phyloP scores from a whole-genome alignment of 2,329 filamentous ascomycete species.

The Dissoconium aciculare region DNA sequence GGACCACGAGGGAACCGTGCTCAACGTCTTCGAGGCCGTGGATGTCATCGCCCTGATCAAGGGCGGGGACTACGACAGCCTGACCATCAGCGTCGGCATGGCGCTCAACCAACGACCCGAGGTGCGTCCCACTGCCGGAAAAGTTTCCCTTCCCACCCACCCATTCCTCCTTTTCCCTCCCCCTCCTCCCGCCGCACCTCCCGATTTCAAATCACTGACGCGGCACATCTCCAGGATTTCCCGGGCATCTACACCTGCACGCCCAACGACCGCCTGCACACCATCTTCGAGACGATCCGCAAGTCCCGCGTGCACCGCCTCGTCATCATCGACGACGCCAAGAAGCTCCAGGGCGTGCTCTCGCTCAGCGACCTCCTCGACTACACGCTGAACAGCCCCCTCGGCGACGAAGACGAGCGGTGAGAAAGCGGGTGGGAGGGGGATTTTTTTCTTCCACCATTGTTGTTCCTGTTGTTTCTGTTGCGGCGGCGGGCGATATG shows the following conservation, averaged over 20 bases:
- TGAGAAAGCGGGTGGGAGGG: too few species aligned
- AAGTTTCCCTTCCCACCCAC: too few species aligned
- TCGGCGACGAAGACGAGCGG: constrained; percentile 18
- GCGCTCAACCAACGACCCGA: constrained; percentile 74
- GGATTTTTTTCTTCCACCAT: too few species aligned
- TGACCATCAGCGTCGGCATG: constrained; percentile 74
- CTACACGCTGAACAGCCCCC: constrained; percentile 52
- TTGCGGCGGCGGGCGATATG: background rate
- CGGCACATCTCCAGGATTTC: too few species aligned
- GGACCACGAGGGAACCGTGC: constrained; percentile 60
- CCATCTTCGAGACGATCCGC: constrained; percentile 91
- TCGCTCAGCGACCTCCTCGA: constrained; percentile 93
- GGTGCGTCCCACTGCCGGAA: too few species aligned
- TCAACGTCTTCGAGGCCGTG: constrained; percentile 96
- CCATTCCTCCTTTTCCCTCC: too few species aligned
- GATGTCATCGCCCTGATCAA: constrained; percentile 95
- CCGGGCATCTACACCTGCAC: constrained; percentile 94
- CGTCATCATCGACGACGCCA: constrained; percentile 82
- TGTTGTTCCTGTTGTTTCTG: too few species aligned
- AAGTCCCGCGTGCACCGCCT: constrained; percentile 88
- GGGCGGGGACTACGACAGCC: constrained; percentile 79
- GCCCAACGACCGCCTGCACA: constrained; percentile 78
- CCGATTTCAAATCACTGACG: background rate
- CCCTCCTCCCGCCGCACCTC: background rate
- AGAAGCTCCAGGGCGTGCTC: constrained; percentile 71